phyloP scores from a whole-genome alignment of 306 rosid species.

The Castanea mollissima region DNA sequence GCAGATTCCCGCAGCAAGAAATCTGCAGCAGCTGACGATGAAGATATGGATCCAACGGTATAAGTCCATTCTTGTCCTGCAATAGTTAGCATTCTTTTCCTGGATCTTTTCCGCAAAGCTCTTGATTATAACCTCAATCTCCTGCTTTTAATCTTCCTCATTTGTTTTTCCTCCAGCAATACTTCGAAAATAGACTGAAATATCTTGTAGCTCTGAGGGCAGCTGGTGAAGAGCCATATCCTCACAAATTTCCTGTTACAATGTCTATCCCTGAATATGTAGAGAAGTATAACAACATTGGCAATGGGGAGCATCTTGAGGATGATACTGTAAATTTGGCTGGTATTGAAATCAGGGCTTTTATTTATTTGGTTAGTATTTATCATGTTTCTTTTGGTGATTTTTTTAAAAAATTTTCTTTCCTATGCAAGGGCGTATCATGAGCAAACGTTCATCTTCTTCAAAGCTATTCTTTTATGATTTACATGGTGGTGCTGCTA shows the following conservation, averaged over 20 bases:
- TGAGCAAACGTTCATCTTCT: conserved; percentile 71
- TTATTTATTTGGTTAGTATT: not conserved
- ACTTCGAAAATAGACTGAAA: conserved; percentile 74
- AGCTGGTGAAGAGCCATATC: conserved; percentile 67
- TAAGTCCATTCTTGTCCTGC: not conserved
- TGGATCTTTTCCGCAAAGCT: not conserved
- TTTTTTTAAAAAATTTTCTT: not conserved
- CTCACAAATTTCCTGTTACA: conserved; percentile 73
- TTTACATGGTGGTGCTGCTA: conserved; percentile 54
- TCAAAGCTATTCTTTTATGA: conserved; percentile 77
- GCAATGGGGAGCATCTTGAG: conserved; percentile 73
- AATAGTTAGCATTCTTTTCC: not conserved
- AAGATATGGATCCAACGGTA: conserved; percentile 93
- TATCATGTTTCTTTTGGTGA: not conserved
- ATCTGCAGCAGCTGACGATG: conserved; percentile 57
- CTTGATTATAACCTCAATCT: not conserved
- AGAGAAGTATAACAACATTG: conserved; percentile 43
- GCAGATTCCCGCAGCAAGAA: conserved; percentile 49
- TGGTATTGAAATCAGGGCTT: conserved; percentile 37
- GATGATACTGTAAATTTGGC: conserved; percentile 62
- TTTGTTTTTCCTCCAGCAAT: conserved; percentile 61
- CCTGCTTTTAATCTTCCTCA: not conserved
- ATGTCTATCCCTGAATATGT: conserved; percentile 50
- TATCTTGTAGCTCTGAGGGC: conserved; percentile 52
- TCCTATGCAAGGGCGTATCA: conserved; percentile 41